These are phyloP conservation scores for Durio zibethinus DNA, from an alignment of 345 rosid genomes.

Conservation along the genomic window DNA sequence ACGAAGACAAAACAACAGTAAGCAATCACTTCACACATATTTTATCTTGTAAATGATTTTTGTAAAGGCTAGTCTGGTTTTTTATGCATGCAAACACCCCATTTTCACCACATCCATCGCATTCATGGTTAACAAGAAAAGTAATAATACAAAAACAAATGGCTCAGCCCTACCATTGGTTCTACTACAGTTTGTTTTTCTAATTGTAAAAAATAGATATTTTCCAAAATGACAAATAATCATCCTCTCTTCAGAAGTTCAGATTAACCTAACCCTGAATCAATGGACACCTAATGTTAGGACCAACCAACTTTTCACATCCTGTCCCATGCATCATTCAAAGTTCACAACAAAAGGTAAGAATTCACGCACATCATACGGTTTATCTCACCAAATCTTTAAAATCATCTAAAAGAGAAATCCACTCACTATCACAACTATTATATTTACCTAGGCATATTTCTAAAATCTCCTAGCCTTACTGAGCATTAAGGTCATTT, in stretches of 20 bases:
- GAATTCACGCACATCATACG: background rate
- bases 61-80: background rate
- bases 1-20: background rate
- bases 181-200: background rate
- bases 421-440: background rate
- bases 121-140: background rate
- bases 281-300: background rate
- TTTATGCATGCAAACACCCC: background rate
- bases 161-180: background rate
- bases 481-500: constrained; percentile 3
- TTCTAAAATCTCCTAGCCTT: background rate
- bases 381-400: background rate
- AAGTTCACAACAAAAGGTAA: background rate
- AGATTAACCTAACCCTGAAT: background rate
- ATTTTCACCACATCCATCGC: background rate
- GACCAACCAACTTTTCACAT: background rate
- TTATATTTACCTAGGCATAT: background rate
- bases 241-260: background rate
- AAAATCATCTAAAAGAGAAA: background rate
- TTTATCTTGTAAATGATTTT: background rate
- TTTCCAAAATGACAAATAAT: background rate
- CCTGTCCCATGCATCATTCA: background rate
- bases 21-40: background rate
- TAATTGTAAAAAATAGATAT: background rate
- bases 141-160: background rate